A percentile compares a stretch with the other conserved stretches of the same genome.
Conservation (phyloP, 139 green algal species). For the Coelastrella sp. region DNA sequence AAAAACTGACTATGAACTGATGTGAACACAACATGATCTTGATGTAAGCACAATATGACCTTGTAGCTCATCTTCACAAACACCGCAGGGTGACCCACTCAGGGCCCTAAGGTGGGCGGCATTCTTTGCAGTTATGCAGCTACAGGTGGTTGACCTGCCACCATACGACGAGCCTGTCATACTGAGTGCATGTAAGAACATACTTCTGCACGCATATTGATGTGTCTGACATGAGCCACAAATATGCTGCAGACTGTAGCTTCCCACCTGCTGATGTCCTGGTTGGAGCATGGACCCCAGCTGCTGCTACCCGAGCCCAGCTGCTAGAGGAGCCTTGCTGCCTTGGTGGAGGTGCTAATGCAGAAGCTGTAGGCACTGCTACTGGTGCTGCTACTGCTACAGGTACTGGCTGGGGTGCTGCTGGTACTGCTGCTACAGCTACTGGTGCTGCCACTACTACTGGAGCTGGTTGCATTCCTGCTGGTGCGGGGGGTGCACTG, state of each 20-base stretch:
- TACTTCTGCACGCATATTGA: neutral
- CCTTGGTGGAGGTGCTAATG: neutral
- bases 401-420: neutral
- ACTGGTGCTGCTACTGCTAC: neutral
- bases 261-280: neutral
- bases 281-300: neutral
- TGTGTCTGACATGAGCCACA: neutral
- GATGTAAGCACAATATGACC: no score
- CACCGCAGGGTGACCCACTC: no score
- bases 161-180: no score
- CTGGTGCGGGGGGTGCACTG: neutral
- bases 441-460: neutral
- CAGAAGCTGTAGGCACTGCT: neutral
- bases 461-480: neutral
- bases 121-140: no score
- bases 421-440: neutral
- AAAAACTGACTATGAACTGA: neutral
- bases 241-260: neutral
- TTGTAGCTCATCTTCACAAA: no score
- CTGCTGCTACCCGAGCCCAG: slow-evolving; percentile 21
- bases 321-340: neutral
- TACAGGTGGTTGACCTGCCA: no score
- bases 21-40: no score
- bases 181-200: neutral
- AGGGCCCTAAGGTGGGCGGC: no score